Evolutionary conservation across 768 basidiomycete genomes (phyloP).

Genomic region (Bullera alba): DNA sequence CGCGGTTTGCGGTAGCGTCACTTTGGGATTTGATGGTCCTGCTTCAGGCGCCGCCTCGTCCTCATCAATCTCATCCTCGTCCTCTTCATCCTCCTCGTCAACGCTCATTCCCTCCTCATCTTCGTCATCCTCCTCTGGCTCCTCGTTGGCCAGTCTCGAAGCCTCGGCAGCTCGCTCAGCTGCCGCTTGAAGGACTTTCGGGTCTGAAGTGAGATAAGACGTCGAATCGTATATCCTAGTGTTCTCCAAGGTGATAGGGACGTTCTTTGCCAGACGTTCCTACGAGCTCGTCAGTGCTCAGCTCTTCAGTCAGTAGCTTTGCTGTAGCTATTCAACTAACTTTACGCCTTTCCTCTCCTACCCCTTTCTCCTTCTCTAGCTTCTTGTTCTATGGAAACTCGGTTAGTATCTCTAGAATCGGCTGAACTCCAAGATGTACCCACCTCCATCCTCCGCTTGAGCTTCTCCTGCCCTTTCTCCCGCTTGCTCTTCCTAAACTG

Average conservation of each 20-base stretch:
- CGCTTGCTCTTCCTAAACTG: conserved; percentile 65
- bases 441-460: conserved; percentile 68
- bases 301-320: background rate
- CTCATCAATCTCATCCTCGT: conserved; percentile 55
- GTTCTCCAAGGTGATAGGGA: conserved; percentile 89
- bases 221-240: conserved; percentile 62
- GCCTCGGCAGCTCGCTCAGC: conserved; percentile 30
- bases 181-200: conserved; percentile 32
- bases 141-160: conserved; percentile 54
- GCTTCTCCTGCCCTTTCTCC: conserved; percentile 69
- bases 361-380: conserved; percentile 27
- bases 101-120: background rate
- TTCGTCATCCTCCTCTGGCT: conserved; percentile 45
- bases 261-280: conserved; percentile 77
- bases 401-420: background rate
- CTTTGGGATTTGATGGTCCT: conserved; percentile 36
- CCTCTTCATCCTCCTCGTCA: conserved; percentile 49
- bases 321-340: conserved; percentile 14
- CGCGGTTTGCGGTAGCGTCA: conserved; percentile 6
- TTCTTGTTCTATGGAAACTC: conserved; percentile 28
- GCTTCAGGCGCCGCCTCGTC: conserved; percentile 39
- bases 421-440: conserved; percentile 55
- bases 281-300: conserved; percentile 38
- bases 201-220: conserved; percentile 48
- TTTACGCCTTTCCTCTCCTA: conserved; percentile 60